Conservation (phyloP, 1,284 basidiomycete species). For the Anthracocystis walkeri region DNA sequence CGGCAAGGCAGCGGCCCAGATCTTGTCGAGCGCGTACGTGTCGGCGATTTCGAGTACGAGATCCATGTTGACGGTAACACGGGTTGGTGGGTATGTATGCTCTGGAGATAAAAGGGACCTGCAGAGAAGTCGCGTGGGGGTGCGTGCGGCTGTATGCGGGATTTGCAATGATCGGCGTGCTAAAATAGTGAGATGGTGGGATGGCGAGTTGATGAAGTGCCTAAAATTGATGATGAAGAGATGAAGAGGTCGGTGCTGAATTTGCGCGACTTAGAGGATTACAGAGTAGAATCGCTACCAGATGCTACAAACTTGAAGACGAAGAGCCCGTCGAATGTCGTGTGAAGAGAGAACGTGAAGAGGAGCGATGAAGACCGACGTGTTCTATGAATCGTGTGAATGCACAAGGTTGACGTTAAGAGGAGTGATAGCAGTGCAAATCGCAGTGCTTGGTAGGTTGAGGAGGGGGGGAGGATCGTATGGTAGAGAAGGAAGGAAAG, state of each 20-base stretch:
- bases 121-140: background rate
- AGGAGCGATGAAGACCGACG: background rate
- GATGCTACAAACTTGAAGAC: no score
- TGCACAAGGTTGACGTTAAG: background rate
- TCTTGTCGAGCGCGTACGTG: constrained; percentile 80
- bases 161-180: background rate
- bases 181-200: no score
- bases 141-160: background rate
- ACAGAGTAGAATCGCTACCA: no score
- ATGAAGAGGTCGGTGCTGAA: background rate
- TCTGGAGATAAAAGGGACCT: background rate
- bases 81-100: constrained; percentile 1
- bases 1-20: constrained; percentile 82
- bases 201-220: no score
- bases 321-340: background rate
- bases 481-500: background rate
- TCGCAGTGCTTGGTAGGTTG: background rate
- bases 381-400: background rate
- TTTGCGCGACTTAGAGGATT: no score
- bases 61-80: constrained; percentile 78
- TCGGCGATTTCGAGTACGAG: constrained; percentile 80
- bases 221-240: no score
- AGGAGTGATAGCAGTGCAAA: background rate
- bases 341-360: background rate
- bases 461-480: background rate